Evolutionary conservation across 2,329 filamentous ascomycete genomes (phyloP), one percentile per base, ranked within the genome.

Genomic region (Monosporascus sp.): DNA sequence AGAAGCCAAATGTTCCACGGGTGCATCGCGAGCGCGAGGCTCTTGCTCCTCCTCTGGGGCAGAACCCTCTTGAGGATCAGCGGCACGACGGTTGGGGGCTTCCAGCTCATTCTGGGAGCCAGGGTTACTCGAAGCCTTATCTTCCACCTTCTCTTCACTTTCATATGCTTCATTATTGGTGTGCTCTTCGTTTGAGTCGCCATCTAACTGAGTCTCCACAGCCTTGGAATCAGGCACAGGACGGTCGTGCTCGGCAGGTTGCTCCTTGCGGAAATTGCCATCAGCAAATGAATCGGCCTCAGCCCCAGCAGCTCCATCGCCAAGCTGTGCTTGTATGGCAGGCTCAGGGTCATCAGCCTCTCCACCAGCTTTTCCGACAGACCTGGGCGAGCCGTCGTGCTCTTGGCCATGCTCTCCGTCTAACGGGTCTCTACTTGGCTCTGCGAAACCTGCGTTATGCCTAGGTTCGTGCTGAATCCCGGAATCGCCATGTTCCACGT

Each of bases 191-290:
- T 62, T 54, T 20, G 53, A 57, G 48, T 59, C 54, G 48, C 48
- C 55, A 52, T 55, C 60, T 60, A 56, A 22, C 47, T 62, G 60
- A 48, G 62, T 55, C 52, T 60, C 57, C 7, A 52, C 51, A 44
- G 37, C 38, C 37, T 55, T 51, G 3, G 26, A 37, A 38, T 52
- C 43, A 49, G 54, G 8, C 18, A 35, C 31, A 14, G 15, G 37
- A 40, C 50, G 22, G 17, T 47, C 20, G 35, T 55, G 52, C 8
- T 54, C 49, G 35, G 43, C 45, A 45, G 43, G 15, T n/a, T 37
- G 11, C 5, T 51, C 52, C 40, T 47, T 52, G 38, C 47, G 35
- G 45, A 17, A 46, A 49, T 46, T 20, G 31, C 55, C 37, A 17
- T 44, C 51, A 49, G 52, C 46, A 35, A 14, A 38, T 11, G 53